phyloP scores from a whole-genome alignment of 2,329 filamentous ascomycete genomes.

The Monilinia aucupariae region DNA sequence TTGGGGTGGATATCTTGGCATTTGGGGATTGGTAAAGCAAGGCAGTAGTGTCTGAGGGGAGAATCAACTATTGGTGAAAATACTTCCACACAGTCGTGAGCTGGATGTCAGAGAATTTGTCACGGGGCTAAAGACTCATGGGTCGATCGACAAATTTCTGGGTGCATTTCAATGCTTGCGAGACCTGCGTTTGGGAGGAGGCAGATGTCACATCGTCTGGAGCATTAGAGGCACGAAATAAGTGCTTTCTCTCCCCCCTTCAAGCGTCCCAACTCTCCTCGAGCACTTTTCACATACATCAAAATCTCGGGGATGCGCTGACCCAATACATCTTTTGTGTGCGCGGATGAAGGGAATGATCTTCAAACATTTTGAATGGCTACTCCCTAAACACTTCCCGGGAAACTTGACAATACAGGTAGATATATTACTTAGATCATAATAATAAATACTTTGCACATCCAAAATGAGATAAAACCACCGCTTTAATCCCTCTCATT shows the following conservation, averaged over 20 bases:
- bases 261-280: not conserved
- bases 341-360: accelerated
- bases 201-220: not conserved
- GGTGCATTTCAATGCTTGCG: not conserved
- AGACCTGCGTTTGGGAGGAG: not conserved
- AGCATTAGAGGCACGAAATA: not conserved
- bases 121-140: no score
- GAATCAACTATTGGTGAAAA: not conserved
- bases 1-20: conserved; percentile 1
- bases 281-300: not conserved
- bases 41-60: conserved; percentile 3
- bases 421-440: not conserved
- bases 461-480: not conserved
- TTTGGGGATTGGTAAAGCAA: conserved; percentile 1
- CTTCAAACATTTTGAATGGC: not conserved
- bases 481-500: not conserved
- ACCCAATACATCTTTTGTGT: not conserved
- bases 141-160: not conserved
- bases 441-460: not conserved
- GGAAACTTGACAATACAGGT: not conserved
- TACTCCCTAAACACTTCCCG: not conserved
- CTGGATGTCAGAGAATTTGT: not conserved
- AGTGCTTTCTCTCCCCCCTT: not conserved
- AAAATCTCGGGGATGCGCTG: accelerated
- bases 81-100: not conserved